A percentile compares a stretch with the other conserved stretches of the same genome.
These are phyloP conservation scores for Colletotrichum lini DNA, from an alignment of 2,329 filamentous ascomycete genomes.

Conservation along the genomic window DNA sequence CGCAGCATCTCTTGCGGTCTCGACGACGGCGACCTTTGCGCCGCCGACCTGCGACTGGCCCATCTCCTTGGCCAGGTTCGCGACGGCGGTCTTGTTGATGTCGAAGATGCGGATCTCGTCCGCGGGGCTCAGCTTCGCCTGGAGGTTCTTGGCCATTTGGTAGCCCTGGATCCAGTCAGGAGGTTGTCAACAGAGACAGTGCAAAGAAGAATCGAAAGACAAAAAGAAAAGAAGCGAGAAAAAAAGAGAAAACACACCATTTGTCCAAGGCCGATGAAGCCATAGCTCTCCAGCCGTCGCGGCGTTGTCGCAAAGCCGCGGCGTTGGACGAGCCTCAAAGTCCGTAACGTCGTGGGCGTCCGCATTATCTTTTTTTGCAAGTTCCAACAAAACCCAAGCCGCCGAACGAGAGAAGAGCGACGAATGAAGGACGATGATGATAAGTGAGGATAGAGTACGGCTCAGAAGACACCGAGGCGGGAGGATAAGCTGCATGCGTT, in stretches of 20 bases:
- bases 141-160: slow-evolving; percentile 75
- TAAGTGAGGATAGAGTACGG: too few species aligned
- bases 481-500: slow-evolving; percentile 13
- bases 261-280: slow-evolving; percentile 72
- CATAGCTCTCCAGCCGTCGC: slow-evolving; percentile 66
- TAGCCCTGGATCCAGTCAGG: slow-evolving; percentile 61
- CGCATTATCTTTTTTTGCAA: slow-evolving; percentile 19
- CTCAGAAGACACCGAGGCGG: neutral
- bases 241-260: slow-evolving; percentile 62
- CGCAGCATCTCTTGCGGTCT: slow-evolving; percentile 63
- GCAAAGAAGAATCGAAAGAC: neutral
- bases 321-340: slow-evolving; percentile 53
- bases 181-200: neutral
- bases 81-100: slow-evolving; percentile 66
- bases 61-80: slow-evolving; percentile 64
- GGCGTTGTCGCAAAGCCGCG: slow-evolving; percentile 67
- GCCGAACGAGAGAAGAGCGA: neutral
- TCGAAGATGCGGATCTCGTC: slow-evolving; percentile 70
- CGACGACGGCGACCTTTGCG: slow-evolving; percentile 61
- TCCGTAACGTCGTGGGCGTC: slow-evolving; percentile 42
- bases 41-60: slow-evolving; percentile 58
- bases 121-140: slow-evolving; percentile 65
- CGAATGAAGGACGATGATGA: neutral
- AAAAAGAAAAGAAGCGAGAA: too few species aligned
- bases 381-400: slow-evolving; percentile 42